Percentiles rank a stretch among this genome's conserved stretches.
Evolutionary conservation across 208 protist species (phyloP).

Genomic region (Leishmania martiniquensis): DNA sequence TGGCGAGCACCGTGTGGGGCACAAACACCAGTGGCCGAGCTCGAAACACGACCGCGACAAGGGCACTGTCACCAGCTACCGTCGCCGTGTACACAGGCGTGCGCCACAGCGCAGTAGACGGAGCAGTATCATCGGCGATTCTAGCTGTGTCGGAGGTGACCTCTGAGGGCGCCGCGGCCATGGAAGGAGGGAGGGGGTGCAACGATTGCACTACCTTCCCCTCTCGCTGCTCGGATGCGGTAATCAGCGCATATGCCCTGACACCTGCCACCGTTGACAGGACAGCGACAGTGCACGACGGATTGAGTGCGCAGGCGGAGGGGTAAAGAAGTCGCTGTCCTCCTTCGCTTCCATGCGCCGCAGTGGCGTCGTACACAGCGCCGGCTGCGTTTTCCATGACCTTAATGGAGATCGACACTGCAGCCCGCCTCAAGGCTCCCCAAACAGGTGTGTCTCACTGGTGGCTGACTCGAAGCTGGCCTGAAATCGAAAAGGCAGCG

Average conservation of each 20-base stretch:
- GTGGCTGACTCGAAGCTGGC: neutral
- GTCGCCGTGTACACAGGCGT: constrained; percentile 48
- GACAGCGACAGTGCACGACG: constrained; percentile 27
- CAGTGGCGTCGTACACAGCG: neutral
- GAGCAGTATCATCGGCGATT: neutral
- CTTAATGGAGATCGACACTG: neutral
- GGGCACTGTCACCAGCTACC: constrained; percentile 49
- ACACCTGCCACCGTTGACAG: constrained; percentile 24
- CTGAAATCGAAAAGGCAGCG: neutral
- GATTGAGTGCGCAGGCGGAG: constrained; percentile 19
- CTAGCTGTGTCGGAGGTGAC: neutral
- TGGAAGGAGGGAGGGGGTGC: neutral
- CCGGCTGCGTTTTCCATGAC: neutral
- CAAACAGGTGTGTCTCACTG: neutral
- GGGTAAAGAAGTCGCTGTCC: constrained; percentile 11
- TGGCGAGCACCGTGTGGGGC: constrained; percentile 3
- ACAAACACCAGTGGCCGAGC: constrained; percentile 24
- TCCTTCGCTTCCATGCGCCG: neutral
- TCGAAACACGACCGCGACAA: constrained; percentile 62
- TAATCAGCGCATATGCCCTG: constrained; percentile 12
- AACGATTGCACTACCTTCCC: neutral
- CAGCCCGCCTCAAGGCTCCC: neutral
- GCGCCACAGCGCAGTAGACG: constrained; percentile 25
- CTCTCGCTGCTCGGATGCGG: neutral
- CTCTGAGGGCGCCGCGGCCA: neutral